Percentiles rank a stretch among this genome's conserved stretches.
Evolutionary conservation across 192 early-diverging fungal species (phyloP).

Genomic region (Coemansia brasiliensis): DNA sequence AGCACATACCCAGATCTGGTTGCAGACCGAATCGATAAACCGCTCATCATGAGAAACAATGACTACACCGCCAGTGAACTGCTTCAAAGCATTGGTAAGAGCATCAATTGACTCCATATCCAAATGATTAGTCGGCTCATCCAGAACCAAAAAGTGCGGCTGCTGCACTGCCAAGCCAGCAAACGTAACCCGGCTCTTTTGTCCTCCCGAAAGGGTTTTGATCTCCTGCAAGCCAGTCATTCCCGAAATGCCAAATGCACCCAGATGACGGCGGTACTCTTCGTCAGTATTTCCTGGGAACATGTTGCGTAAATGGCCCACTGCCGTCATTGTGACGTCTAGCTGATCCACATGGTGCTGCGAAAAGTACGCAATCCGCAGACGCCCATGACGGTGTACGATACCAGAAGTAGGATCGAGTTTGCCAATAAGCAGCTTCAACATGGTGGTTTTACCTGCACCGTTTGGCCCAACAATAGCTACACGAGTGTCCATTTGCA

Average conservation of each 20-base stretch:
- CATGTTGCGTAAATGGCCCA: conserved; percentile 83
- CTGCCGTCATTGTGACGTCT: conserved; percentile 78
- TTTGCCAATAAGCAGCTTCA: conserved; percentile 86
- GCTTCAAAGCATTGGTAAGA: conserved; percentile 78
- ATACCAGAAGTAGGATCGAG: conserved; percentile 77
- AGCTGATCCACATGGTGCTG: conserved; percentile 99
- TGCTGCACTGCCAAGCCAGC: conserved; percentile 83
- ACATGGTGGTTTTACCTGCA: conserved; percentile 96
- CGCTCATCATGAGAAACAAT: conserved; percentile 98
- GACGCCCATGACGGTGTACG: conserved; percentile 87
- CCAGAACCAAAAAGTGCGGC: conserved; percentile 95
- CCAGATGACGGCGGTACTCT: conserved; percentile 93
- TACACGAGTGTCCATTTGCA: conserved; percentile 96
- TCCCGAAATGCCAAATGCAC: conserved; percentile 93
- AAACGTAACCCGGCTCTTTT: conserved; percentile 96
- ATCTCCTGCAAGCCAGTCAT: conserved; percentile 94
- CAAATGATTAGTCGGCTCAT: conserved; percentile 95
- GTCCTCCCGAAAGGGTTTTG: conserved; percentile 93
- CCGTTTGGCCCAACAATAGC: conserved; percentile 99
- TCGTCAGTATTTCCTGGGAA: conserved; percentile 93
- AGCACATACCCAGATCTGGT: conserved; percentile 92
- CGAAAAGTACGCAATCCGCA: conserved; percentile 92
- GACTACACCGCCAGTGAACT: conserved; percentile 92
- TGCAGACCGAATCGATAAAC: conserved; percentile 85
- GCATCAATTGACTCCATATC: conserved; percentile 95